Base-by-base conservation (phyloP, 2,329 filamentous ascomycete genomes). In the Penicillium italicum region DNA sequence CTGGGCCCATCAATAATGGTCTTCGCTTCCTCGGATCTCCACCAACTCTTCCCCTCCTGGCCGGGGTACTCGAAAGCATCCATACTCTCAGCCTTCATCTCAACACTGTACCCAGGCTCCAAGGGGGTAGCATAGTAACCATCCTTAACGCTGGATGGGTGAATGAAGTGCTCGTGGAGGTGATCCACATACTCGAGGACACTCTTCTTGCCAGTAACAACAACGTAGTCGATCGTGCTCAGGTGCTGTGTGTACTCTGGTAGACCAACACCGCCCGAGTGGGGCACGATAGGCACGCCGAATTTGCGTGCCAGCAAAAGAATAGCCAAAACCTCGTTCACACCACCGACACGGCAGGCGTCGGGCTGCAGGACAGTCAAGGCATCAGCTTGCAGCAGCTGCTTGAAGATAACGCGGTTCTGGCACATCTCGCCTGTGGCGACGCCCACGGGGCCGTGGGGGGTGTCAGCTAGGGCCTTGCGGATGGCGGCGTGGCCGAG, bases 401-500 rank as follows among this genome's bases (percentile, higher is more conserved):
- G 91, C 82, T 96, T 96, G 84, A 96, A 96, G 67, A 96, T 85
- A 62, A 96, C 89, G 37, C 91, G 86, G 79, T 96, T 96, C 79
- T 96, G 91, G 78, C 90, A 94, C 90, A 96, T 95, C 78, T 96
- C 91, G 60, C 91, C 91, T 0, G 91, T 96, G 8, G 91, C 91
- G 5, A 96, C 91, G 56, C 90, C 90, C 66, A 96, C 90, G 0
- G 88, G 85, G 66, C 73, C 73, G 60, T 76, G 58, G 7, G 73
- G 72, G 10, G 72, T 76, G 56, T 74, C 66, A 34, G 82, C 82
- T 11, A 96, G 85, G 4, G 91, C 91, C 59, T 93, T 87, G 49
- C 89, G 85, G 66, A 96, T 86, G 4, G 89, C 87, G 69, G 89
- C 90, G 81, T 96, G 91, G 56, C 91, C 91, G 53, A 94, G 85